phyloP scores from a whole-genome alignment of 192 early-diverging fungal genomes.

The Entrophospora sp. region DNA sequence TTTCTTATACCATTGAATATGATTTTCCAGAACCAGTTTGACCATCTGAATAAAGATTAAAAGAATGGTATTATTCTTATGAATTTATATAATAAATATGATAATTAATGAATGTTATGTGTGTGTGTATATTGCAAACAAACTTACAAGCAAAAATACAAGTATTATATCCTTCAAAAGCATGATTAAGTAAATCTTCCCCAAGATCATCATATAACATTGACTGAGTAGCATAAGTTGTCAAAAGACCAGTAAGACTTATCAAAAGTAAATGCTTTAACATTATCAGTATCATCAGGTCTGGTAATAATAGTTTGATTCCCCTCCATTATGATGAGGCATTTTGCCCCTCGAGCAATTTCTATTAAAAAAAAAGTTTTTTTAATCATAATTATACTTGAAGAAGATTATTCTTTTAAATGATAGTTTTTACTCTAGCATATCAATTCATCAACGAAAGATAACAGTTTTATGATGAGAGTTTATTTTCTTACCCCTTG shows the following conservation, averaged over 20 bases:
- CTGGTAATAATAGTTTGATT: conserved; percentile 58
- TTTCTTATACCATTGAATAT: conserved; percentile 48
- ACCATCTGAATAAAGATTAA: conserved; percentile 42
- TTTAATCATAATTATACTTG: no score
- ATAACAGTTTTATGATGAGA: no score
- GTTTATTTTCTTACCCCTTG: conserved; percentile 50
- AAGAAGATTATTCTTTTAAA: no score
- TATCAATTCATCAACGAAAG: no score
- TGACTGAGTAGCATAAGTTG: conserved; percentile 65
- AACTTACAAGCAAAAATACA: conserved; percentile 86
- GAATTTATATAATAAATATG: conserved; percentile 2
- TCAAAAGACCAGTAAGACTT: conserved; percentile 84
- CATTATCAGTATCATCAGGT: conserved; percentile 36
- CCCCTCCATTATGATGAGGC: conserved; percentile 66
- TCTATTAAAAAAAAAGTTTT: conserved; percentile 31
- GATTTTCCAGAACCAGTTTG: conserved; percentile 74
- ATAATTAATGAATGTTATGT: not conserved
- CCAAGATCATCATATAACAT: conserved; percentile 71
- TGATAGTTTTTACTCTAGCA: no score
- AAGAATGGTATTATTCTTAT: no score
- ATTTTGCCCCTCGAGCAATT: conserved; percentile 49
- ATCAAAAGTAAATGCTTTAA: conserved; percentile 76
- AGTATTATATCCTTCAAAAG: conserved; percentile 84
- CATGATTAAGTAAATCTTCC: conserved; percentile 69
- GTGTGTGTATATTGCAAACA: not conserved